phyloP scores from a whole-genome alignment of 1,139 yeast genomes.

The Candida neerlandica region DNA sequence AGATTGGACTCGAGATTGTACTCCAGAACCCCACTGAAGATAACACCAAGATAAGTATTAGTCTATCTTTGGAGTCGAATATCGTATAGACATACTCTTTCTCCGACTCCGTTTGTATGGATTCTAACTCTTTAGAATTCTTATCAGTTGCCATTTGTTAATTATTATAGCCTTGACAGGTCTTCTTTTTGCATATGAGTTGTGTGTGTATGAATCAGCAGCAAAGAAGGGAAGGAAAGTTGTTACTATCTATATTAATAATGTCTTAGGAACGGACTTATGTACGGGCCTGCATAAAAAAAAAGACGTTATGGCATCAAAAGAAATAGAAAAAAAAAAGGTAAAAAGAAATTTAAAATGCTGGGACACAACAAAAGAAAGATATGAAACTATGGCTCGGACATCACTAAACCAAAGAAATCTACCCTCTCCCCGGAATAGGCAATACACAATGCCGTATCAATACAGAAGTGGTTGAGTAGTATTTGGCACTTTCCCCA shows the following conservation, averaged over 20 bases:
- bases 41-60: conserved; percentile 25
- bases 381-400: not conserved
- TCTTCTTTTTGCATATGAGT: too few species aligned
- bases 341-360: not conserved
- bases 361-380: not conserved
- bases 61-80: conserved; percentile 19
- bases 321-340: not conserved
- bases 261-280: conserved; percentile 36
- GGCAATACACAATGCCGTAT: not conserved
- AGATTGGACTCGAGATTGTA: conserved; percentile 41
- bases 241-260: too few species aligned
- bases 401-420: too few species aligned
- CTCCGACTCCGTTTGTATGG: conserved; percentile 2
- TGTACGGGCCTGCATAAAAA: not conserved
- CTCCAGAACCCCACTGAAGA: conserved; percentile 43
- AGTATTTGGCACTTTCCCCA: too few species aligned
- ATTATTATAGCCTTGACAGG: not conserved
- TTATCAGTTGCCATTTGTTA: not conserved
- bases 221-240: conserved; percentile 72
- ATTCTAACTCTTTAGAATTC: conserved; percentile 6
- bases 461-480: not conserved
- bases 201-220: conserved; percentile 53
- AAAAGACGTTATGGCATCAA: conserved; percentile 1
- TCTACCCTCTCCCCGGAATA: not conserved
- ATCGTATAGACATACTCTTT: conserved; percentile 21